A percentile compares a stretch with the other conserved stretches of the same genome.
These are phyloP conservation scores for Trifolium fragiferum DNA, from an alignment of 306 rosid genomes.

Conservation along the genomic window DNA sequence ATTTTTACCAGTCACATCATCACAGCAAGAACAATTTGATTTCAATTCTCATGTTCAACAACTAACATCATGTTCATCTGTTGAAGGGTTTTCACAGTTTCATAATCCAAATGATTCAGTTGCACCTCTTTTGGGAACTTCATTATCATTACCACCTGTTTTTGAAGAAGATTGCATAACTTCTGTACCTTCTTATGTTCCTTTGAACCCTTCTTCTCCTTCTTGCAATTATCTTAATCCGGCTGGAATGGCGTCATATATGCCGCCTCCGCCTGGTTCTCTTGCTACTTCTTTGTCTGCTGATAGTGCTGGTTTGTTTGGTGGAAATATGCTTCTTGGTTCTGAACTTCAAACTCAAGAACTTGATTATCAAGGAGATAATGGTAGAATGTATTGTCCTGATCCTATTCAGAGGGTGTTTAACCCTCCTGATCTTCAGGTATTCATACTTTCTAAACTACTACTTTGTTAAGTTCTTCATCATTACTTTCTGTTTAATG, in stretches of 20 bases:
- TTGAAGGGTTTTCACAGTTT: constrained; percentile 69
- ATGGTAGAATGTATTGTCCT: constrained; percentile 65
- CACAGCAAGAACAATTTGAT: constrained; percentile 62
- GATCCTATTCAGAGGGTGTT: constrained; percentile 70
- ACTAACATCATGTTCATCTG: constrained; percentile 56
- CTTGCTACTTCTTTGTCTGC: constrained; percentile 64
- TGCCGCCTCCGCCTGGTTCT: constrained; percentile 56
- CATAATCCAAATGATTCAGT: constrained; percentile 46
- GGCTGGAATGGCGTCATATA: constrained; percentile 54
- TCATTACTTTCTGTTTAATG: background rate
- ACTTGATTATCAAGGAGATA: constrained; percentile 79
- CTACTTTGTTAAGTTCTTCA: constrained; percentile 2
- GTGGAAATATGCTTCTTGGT: constrained; percentile 60
- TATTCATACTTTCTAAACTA: constrained; percentile 41
- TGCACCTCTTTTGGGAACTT: constrained; percentile 55
- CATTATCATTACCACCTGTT: constrained; percentile 62
- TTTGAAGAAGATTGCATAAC: constrained; percentile 85
- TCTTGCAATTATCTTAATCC: constrained; percentile 69
- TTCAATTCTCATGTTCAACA: constrained; percentile 59
- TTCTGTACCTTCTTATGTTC: constrained; percentile 75
- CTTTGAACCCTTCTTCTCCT: constrained; percentile 76
- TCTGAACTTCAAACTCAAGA: constrained; percentile 79
- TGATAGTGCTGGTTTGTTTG: constrained; percentile 65
- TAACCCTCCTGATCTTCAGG: constrained; percentile 89
- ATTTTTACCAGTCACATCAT: constrained; percentile 40